These are phyloP conservation scores for Talaromyces sp. DNA, from an alignment of 2,329 filamentous ascomycete genomes.

Conservation along the genomic window DNA sequence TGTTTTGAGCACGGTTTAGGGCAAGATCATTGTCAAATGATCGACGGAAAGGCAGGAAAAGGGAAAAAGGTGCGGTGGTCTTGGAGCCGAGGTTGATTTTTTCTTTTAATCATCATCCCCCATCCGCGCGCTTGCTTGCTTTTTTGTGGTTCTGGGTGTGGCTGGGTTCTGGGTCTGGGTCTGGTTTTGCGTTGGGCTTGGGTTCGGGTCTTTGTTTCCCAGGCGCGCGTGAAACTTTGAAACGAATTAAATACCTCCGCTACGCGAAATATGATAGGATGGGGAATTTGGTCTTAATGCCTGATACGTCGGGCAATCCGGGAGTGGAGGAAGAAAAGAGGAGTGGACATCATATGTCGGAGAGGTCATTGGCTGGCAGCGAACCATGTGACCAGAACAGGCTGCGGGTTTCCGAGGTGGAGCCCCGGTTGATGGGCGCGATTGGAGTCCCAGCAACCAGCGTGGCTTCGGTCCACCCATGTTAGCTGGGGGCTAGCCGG, in stretches of 20 bases:
- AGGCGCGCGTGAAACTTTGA: background rate
- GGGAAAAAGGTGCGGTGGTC: background rate
- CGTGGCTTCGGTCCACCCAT: slow-evolving; percentile 13
- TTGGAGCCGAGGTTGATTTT: background rate
- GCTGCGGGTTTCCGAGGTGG: slow-evolving; percentile 12
- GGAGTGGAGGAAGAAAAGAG: background rate
- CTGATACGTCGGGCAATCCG: background rate
- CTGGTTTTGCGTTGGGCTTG: background rate
- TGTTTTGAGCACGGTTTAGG: background rate
- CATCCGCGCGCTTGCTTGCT: background rate
- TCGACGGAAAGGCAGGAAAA: background rate
- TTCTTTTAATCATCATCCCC: background rate
- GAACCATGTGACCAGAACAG: slow-evolving; percentile 12
- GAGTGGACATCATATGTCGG: background rate
- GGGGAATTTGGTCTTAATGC: background rate
- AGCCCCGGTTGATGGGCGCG: background rate
- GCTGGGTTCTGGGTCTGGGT: background rate
- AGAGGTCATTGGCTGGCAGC: slow-evolving; percentile 1
- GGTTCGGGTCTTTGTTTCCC: background rate
- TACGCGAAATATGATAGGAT: background rate
- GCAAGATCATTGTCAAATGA: background rate
- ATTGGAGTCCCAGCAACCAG: slow-evolving; percentile 13
- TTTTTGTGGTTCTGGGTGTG: background rate
- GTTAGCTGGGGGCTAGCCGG: background rate
- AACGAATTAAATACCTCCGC: background rate